Evolutionary conservation across 306 rosid species (phyloP), one percentile per base, ranked within the genome.

Genomic region (Inga laurina): DNA sequence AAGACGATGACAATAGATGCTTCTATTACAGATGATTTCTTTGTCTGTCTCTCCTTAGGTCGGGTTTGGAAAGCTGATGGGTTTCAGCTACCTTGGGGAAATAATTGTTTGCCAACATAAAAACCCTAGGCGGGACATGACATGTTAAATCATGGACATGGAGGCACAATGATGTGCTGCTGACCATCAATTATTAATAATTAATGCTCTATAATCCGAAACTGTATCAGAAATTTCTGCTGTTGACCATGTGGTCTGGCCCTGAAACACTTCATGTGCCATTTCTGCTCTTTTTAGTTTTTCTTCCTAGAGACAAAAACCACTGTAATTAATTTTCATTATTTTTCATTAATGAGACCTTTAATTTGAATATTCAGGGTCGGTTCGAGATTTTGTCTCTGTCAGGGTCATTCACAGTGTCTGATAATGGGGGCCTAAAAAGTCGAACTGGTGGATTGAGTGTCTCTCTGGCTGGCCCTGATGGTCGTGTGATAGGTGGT

Each of bases 401-500:
- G 81, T 84, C 98, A 3, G 98, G 98, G 79, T 93, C 97, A 30
- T 91, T 82, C 85, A 85, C 91, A 9, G 79, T 83, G 8, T 73
- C 74, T 0, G 93, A 90, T 21, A 77, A 2, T 18, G 77, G 80
- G 72, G 92, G 90, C 51, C 57, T 77, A 34, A 90, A 79, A 83
- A 87, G 88, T 80, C 79, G 91, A 69, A 86, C 66, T 15, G 97
- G 97, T 22, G 97, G 97, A 16, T 78, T 94, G 86, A 90, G 93
- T 74, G 93, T 94, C 73, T 85, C 93, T n/a, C 91, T 94, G 72
- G 97, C 94, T 15, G 93, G 94, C 56, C 93, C 97, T 21, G 97
- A 94, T 35, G 94, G 97, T 27, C 87, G 94, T 0, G 97, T 93
- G n/a, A 82, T 91, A 7, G 97, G 98, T 15, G 98, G 97, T 45